Evolutionary conservation across 495 filamentous ascomycete species (phyloP).

Genomic region (Endocarpon pusillum): DNA sequence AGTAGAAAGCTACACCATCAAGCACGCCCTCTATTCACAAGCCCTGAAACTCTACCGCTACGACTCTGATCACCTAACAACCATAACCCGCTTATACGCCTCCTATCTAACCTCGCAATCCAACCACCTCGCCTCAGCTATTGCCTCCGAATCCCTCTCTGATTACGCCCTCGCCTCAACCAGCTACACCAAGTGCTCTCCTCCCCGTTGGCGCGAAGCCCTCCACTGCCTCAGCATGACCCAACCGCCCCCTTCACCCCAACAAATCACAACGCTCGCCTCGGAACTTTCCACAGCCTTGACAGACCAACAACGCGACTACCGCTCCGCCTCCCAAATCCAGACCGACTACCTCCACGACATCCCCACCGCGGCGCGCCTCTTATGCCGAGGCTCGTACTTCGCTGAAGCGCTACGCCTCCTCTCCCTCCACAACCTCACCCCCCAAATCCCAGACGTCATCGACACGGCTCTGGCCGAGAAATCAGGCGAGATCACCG

Average conservation of each 20-base stretch:
- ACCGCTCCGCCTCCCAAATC: constrained; percentile 58
- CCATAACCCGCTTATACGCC: constrained; percentile 61
- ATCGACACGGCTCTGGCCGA: constrained; percentile 67
- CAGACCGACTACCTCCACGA: constrained; percentile 66
- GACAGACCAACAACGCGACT: constrained; percentile 72
- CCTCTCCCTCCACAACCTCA: constrained; percentile 30
- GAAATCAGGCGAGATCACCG: constrained; percentile 57
- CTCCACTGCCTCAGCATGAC: constrained; percentile 58
- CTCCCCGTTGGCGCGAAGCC: constrained; percentile 81
- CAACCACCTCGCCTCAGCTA: constrained; percentile 66
- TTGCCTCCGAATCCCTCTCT: constrained; percentile 71
- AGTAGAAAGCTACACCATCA: constrained; percentile 51
- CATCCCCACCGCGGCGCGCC: constrained; percentile 42
- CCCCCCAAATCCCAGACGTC: constrained; percentile 33
- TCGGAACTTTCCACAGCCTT: constrained; percentile 49
- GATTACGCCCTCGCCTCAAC: constrained; percentile 53
- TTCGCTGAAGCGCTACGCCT: constrained; percentile 74
- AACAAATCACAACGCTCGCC: constrained; percentile 47
- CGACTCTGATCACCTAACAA: constrained; percentile 38
- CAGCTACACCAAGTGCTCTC: constrained; percentile 62
- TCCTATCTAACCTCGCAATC: constrained; percentile 56
- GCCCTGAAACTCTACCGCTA: constrained; percentile 78
- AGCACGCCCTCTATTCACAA: constrained; percentile 60
- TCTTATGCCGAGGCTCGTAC: constrained; percentile 66
- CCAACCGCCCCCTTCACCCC: constrained; percentile 25